A percentile compares a stretch with the other conserved stretches of the same genome.
Evolutionary conservation across 2,329 filamentous ascomycete species (phyloP).

Genomic region (Bipolaris oryzae): DNA sequence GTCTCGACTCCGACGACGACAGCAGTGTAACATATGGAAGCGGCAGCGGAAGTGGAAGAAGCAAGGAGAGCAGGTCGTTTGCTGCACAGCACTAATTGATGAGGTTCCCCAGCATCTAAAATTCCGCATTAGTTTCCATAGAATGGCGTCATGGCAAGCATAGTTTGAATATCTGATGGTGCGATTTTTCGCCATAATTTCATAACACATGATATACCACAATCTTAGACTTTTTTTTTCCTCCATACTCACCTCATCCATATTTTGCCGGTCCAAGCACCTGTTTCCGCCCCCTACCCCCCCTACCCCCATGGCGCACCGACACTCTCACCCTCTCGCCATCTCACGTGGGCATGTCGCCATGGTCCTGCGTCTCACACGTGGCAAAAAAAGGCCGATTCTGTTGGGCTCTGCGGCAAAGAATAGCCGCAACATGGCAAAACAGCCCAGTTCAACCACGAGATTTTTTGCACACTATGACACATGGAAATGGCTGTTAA

Average conservation of each 20-base stretch:
- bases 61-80: slow-evolving; percentile 33
- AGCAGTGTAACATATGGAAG: slow-evolving; percentile 50
- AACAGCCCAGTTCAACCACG: slow-evolving; percentile 11
- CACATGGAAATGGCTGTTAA: slow-evolving; percentile 31
- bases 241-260: no score
- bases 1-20: slow-evolving; percentile 87
- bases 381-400: slow-evolving; percentile 14
- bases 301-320: no score
- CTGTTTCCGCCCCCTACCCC: no score
- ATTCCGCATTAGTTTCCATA: not conserved
- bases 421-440: slow-evolving; percentile 21
- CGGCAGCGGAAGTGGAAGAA: not conserved
- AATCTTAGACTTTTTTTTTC: no score
- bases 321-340: not conserved
- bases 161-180: not conserved
- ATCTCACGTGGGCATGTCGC: slow-evolving; percentile 1
- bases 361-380: slow-evolving; percentile 5
- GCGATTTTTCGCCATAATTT: not conserved
- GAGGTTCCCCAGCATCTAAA: not conserved
- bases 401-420: slow-evolving; percentile 28
- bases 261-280: no score
- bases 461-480: slow-evolving; percentile 22
- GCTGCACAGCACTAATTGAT: slow-evolving; percentile 20
- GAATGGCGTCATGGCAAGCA: not conserved
- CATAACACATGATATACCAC: not conserved